Evolutionary conservation across 768 basidiomycete species (phyloP).

Genomic region (Pleurotus ostreatus): DNA sequence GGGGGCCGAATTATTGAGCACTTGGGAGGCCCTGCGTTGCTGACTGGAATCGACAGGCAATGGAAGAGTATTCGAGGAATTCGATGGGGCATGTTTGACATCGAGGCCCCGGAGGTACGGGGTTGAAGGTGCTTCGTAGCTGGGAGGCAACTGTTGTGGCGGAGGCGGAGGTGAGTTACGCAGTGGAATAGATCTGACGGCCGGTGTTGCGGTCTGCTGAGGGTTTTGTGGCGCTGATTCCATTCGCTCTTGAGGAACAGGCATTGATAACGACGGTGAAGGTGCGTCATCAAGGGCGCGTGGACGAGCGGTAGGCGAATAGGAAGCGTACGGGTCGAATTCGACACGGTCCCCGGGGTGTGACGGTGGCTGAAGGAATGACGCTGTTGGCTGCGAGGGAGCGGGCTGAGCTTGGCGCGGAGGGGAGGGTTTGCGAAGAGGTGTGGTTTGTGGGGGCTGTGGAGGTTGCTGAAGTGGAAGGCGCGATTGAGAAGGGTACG

Average conservation of each 20-base stretch:
- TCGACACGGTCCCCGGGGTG: neutral
- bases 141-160: neutral
- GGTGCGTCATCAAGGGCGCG: neutral
- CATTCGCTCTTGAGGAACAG: neutral
- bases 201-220: neutral
- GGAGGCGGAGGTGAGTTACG: neutral
- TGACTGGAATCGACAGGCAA: neutral
- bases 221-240: neutral
- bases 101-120: neutral
- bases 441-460: neutral
- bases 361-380: neutral
- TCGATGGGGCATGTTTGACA: neutral
- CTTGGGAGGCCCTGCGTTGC: neutral
- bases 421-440: neutral
- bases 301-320: neutral
- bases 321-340: constrained; percentile 6
- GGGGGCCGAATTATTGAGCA: neutral
- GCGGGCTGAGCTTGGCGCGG: neutral
- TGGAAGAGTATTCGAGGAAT: neutral
- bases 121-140: no score
- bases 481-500: neutral
- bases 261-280: neutral
- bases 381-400: neutral
- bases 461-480: neutral
- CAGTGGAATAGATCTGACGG: neutral